phyloP scores from a whole-genome alignment of 768 basidiomycete genomes.

The Pisolithus tinctorius region DNA sequence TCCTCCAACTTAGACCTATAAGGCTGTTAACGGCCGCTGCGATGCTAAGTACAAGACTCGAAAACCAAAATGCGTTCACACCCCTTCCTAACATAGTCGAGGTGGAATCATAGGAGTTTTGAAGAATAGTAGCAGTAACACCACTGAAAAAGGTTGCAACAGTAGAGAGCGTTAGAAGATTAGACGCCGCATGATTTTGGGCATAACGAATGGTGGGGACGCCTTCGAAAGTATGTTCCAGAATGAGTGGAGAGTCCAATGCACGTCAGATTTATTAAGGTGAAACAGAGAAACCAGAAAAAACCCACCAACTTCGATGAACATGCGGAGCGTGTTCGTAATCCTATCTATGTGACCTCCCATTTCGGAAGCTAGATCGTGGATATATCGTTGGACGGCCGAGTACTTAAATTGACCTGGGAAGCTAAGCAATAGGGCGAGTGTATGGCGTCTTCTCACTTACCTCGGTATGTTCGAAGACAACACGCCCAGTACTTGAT shows the following conservation, averaged over 20 bases:
- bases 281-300: neutral
- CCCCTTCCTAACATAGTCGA: conserved; percentile 34
- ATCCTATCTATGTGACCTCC: conserved; percentile 68
- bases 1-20: conserved; percentile 74
- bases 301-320: conserved; percentile 64
- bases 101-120: conserved; percentile 48
- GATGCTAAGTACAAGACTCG: conserved; percentile 70
- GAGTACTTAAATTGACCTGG: conserved; percentile 67
- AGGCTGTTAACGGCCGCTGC: conserved; percentile 72
- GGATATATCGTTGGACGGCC: conserved; percentile 67
- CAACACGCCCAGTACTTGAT: conserved; percentile 72
- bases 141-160: conserved; percentile 76
- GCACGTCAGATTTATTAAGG: neutral
- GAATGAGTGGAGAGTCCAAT: neutral
- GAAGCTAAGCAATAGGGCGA: neutral
- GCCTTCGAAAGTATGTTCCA: conserved; percentile 30
- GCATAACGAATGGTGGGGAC: conserved; percentile 73
- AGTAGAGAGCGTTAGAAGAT: conserved; percentile 67
- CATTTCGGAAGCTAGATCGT: conserved; percentile 69
- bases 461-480: conserved; percentile 56
- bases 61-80: conserved; percentile 72
- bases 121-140: conserved; percentile 66
- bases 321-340: conserved; percentile 59
- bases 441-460: conserved; percentile 2
- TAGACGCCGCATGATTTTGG: conserved; percentile 64